phyloP scores from a whole-genome alignment of 768 basidiomycete species.

The Lactarius vividus region DNA sequence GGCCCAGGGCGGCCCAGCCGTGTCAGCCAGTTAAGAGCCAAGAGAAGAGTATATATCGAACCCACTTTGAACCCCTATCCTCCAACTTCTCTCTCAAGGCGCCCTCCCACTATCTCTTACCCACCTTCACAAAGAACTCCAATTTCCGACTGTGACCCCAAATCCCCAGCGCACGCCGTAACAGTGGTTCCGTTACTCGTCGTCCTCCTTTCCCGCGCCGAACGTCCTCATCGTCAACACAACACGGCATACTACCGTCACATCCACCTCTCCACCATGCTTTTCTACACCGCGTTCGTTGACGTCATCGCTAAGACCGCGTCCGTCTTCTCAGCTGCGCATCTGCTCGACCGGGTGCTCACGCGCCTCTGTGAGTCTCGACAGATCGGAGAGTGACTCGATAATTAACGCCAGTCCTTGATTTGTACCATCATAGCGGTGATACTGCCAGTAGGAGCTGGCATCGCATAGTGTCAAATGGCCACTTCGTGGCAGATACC shows the following conservation, averaged over 20 bases:
- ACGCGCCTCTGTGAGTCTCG: conserved; percentile 5
- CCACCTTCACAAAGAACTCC: not conserved
- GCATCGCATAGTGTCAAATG: conserved; percentile 15
- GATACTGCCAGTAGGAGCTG: conserved; percentile 17
- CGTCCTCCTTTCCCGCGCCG: not conserved
- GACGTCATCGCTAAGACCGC: not conserved
- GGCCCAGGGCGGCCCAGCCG: not conserved
- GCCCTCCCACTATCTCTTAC: not conserved
- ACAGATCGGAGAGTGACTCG: not conserved
- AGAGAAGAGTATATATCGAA: not conserved
- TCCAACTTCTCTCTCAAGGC: not conserved
- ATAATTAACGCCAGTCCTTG: not conserved
- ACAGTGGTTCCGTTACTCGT: not conserved
- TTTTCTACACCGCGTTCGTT: not conserved
- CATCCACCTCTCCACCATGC: conserved; percentile 5
- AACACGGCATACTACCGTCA: not conserved
- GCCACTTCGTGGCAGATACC: not conserved
- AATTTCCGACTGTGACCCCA: not conserved
- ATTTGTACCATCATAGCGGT: conserved; percentile 8
- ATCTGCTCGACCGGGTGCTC: conserved; percentile 16
- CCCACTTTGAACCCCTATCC: conserved; percentile 1
- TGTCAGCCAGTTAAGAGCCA: not conserved
- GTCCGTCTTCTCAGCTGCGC: conserved; percentile 13
- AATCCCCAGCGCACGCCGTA: not conserved
- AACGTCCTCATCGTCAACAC: not conserved